Conservation (phyloP, 2,329 filamentous ascomycete genomes). For the Fusarium graminum region DNA sequence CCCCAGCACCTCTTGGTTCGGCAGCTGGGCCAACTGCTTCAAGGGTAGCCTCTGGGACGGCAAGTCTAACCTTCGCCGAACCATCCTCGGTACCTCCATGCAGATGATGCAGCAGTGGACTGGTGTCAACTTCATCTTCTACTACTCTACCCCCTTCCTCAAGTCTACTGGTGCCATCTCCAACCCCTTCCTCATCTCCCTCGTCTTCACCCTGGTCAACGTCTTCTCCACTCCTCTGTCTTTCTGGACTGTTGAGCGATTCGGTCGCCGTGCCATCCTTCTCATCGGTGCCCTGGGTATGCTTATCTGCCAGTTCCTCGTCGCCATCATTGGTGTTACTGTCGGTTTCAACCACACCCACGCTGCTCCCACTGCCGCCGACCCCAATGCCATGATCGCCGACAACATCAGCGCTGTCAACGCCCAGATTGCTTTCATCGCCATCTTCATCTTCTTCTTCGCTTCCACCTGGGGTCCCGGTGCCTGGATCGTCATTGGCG, state of each 20-base stretch:
- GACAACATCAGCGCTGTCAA: slow-evolving; percentile 65
- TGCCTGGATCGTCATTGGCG: slow-evolving; percentile 85
- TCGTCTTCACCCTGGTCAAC: slow-evolving; percentile 91
- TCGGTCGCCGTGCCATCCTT: slow-evolving; percentile 84
- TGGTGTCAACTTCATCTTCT: slow-evolving; percentile 94
- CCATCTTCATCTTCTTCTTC: slow-evolving; percentile 94
- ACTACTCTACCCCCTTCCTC: slow-evolving; percentile 89
- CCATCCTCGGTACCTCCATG: slow-evolving; percentile 76
- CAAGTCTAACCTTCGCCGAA: slow-evolving; percentile 56
- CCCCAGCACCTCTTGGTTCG: slow-evolving; percentile 27
- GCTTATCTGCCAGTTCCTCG: slow-evolving; percentile 88
- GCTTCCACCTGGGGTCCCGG: slow-evolving; percentile 89
- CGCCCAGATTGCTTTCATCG: slow-evolving; percentile 86
- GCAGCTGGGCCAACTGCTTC: slow-evolving; percentile 44
- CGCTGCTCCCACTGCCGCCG: slow-evolving; percentile 55
- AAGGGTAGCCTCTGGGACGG: slow-evolving; percentile 51
- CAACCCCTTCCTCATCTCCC: slow-evolving; percentile 84
- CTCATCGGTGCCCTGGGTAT: slow-evolving; percentile 84
- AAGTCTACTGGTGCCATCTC: slow-evolving; percentile 79
- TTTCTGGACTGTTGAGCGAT: slow-evolving; percentile 86
- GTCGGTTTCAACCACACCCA: slow-evolving; percentile 66
- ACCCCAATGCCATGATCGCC: slow-evolving; percentile 57
- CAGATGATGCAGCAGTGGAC: slow-evolving; percentile 89
- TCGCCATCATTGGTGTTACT: slow-evolving; percentile 79
- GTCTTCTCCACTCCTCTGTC: slow-evolving; percentile 87